Base-by-base conservation (phyloP, 225 moss, liverwort and hornwort species). In the Antitrichia curtipendula region DNA sequence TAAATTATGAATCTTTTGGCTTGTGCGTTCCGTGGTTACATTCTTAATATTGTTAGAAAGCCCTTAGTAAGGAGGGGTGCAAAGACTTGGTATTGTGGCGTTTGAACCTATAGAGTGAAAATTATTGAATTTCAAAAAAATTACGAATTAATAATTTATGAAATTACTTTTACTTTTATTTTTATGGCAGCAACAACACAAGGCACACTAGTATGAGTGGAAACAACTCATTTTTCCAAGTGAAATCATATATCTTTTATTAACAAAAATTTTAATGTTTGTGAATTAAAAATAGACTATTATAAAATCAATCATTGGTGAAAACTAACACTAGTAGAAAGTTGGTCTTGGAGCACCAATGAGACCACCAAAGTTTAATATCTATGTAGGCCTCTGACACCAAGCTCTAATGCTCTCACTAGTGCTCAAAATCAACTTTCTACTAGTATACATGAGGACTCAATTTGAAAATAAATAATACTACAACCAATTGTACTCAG, bases 351-450 rank as follows among this genome's bases (percentile, higher is more conserved):
- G 27, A 41, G 5, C 0, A 69, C 25, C 5, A 64, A 34, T 31
- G 31, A 16, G 31, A 5, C 9, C 8, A 34, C 34, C 8, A 24
- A 24, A 70, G 14, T 9, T 41, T 41, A 0, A 16, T 70, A 9
- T 3, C 4, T 0, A 70, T 69, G 8, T 1, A 0, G 8, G 24
- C 4, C 8, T 70, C 0, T 7, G 1, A 8, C 13, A 23, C 7
- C 7, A 38, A 68, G 13, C 7, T 38, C 0, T 22, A 1, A 5
- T 68, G 13, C 3, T 68, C 13, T 38, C 7, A 12, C 13, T 22
- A 10, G 3, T n/a, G 5, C 4, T 66, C 0, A 0, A 12, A 7
- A 21, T 12, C 19, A 36, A 2, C 0, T 21, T n/a, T n/a, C n/a
- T 21, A 21, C 2, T 66, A 66, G 22, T 38, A 11, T 22, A 40